A percentile compares a stretch with the other conserved stretches of the same genome.
These are phyloP conservation scores for Waltergamsia citrina DNA, from an alignment of 2,329 filamentous ascomycete species.

Conservation along the genomic window DNA sequence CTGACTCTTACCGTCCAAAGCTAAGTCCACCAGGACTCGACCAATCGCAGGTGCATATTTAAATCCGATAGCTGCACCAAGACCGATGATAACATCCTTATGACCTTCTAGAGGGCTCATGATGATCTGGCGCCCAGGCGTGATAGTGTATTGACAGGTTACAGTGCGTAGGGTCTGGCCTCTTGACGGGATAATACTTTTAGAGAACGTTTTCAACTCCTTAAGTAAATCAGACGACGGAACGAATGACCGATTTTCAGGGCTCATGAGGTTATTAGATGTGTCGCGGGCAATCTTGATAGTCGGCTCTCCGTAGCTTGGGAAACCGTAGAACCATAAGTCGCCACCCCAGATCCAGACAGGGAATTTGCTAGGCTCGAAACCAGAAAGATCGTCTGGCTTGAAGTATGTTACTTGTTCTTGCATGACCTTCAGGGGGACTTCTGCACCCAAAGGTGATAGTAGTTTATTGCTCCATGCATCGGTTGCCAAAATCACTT, in stretches of 20 bases:
- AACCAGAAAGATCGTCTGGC: constrained; percentile 3
- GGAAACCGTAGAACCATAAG: constrained; percentile 7
- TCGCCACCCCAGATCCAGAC: constrained; percentile 6
- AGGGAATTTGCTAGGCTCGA: constrained; percentile 5
- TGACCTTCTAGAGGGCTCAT: constrained; percentile 10
- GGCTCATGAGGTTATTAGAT: constrained; percentile 7
- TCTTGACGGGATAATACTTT: background rate
- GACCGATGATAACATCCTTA: constrained; percentile 8
- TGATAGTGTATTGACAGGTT: constrained; percentile 15
- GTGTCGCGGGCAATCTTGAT: constrained; percentile 7
- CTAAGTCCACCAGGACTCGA: constrained; percentile 13
- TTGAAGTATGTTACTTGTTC: constrained; percentile 9
- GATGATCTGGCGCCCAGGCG: constrained; percentile 12
- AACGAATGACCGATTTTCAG: constrained; percentile 5
- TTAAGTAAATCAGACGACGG: constrained; percentile 5
- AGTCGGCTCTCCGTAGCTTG: constrained; percentile 8
- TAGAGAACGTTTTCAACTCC: background rate
- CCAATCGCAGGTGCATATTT: constrained; percentile 15
- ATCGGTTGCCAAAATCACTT: constrained; percentile 7
- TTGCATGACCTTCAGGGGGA: constrained; percentile 12
- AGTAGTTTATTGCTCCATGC: constrained; percentile 8
- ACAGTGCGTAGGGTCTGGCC: constrained; percentile 9
- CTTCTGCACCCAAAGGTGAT: constrained; percentile 13
- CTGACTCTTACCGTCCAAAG: constrained; percentile 11
- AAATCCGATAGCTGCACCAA: constrained; percentile 13